Evolutionary conservation across 352 stramenopile species (phyloP).

Genomic region (Phytopythium sindhum): DNA sequence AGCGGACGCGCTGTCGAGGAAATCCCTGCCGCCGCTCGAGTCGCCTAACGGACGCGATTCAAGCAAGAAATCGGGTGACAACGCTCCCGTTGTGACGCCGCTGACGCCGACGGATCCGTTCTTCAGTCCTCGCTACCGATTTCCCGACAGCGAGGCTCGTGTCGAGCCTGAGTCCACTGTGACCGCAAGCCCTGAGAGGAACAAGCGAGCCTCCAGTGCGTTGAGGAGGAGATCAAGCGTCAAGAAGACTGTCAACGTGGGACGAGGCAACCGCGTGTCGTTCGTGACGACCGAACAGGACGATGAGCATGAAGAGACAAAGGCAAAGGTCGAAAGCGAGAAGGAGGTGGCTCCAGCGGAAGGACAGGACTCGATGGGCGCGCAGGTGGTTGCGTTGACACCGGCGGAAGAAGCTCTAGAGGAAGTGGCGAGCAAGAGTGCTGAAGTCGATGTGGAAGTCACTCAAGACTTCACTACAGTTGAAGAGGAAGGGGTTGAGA

Average conservation of each 20-base stretch:
- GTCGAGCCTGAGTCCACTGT: slow-evolving; percentile 5
- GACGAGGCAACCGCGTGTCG: neutral
- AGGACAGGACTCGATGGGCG: neutral
- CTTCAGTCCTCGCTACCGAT: slow-evolving; percentile 68
- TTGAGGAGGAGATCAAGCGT: neutral
- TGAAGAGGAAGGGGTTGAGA: neutral
- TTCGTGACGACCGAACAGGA: neutral
- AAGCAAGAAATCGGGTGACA: slow-evolving; percentile 15
- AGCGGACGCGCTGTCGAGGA: slow-evolving; percentile 43
- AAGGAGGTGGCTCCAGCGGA: neutral
- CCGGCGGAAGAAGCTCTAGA: neutral
- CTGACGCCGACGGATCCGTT: slow-evolving; percentile 57
- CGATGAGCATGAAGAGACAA: neutral
- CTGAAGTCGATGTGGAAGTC: neutral
- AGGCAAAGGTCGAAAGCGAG: neutral
- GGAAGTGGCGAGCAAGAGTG: neutral
- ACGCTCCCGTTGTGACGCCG: neutral
- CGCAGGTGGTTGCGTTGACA: neutral
- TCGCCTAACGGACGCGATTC: slow-evolving; percentile 17
- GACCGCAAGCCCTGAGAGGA: too few species aligned
- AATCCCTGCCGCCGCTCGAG: slow-evolving; percentile 33
- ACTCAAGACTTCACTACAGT: neutral
- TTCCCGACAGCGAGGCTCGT: slow-evolving; percentile 18
- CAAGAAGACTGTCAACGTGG: neutral
- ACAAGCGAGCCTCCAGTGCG: neutral